Conservation (phyloP, 257 asterid species). For the Jasminum sambac region DNA sequence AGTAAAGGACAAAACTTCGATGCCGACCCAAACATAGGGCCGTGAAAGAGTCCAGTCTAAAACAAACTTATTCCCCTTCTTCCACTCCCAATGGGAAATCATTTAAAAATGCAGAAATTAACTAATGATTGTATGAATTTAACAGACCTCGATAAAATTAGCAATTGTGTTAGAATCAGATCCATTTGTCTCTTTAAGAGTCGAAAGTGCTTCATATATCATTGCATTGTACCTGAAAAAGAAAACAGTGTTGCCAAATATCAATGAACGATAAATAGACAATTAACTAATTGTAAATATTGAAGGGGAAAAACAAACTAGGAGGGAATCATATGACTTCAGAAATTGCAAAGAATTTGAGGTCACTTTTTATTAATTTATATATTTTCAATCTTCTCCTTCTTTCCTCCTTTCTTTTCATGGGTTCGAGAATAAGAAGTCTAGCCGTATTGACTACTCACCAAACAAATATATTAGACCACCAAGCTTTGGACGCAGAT, state of each 20-base stretch:
- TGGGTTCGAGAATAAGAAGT: background rate
- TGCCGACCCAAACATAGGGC: background rate
- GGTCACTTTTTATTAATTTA: no score
- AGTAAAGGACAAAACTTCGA: background rate
- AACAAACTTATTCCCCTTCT: background rate
- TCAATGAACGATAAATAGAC: constrained; percentile 3
- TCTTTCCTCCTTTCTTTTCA: constrained; percentile 6
- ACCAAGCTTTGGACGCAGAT: background rate
- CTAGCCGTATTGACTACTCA: background rate
- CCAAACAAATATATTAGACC: background rate
- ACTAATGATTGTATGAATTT: background rate
- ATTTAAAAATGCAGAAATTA: constrained; percentile 7
- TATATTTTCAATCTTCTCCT: background rate
- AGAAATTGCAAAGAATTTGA: background rate
- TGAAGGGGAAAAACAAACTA: background rate
- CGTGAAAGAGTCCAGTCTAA: constrained; percentile 6
- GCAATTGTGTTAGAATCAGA: constrained; percentile 67
- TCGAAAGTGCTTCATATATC: constrained; percentile 76
- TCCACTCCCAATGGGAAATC: background rate
- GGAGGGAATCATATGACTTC: background rate
- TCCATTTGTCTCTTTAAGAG: constrained; percentile 64
- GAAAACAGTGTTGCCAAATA: constrained; percentile 21
- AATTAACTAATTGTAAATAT: background rate
- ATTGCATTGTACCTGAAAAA: constrained; percentile 60
- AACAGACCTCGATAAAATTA: constrained; percentile 68